Percentiles rank a stretch among this genome's conserved stretches.
Conservation (phyloP, 2,329 filamentous ascomycete genomes). For the Elsinoe arachidis region DNA sequence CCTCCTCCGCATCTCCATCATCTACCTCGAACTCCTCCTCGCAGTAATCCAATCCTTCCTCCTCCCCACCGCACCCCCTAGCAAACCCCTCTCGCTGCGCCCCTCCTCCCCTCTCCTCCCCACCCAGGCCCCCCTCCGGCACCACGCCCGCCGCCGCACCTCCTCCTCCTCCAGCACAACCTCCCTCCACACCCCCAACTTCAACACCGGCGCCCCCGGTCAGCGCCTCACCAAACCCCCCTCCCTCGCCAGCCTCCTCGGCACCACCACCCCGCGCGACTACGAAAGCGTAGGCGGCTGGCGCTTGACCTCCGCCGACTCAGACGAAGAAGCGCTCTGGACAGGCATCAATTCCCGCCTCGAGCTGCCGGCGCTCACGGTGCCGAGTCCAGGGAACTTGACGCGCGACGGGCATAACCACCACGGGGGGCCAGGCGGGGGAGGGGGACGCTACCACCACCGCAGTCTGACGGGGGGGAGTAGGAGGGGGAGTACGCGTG, state of each 20-base stretch:
- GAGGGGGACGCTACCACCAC: conserved; percentile 23
- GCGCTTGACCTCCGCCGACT: conserved; percentile 27
- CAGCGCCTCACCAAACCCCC: conserved; percentile 23
- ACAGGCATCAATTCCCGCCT: conserved; percentile 36
- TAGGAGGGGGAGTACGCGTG: conserved; percentile 21
- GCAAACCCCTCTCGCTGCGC: conserved; percentile 16
- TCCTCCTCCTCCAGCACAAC: conserved; percentile 21
- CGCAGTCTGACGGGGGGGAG: conserved; percentile 28
- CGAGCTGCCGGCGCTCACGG: conserved; percentile 26
- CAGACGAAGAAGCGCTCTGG: conserved; percentile 37
- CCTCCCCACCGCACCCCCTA: conserved; percentile 15
- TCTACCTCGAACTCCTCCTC: conserved; percentile 35
- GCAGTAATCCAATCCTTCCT: conserved; percentile 33
- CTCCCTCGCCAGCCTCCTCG: conserved; percentile 28
- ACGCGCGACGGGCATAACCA: neutral
- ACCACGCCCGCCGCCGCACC: conserved; percentile 23
- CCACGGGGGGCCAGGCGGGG: conserved; percentile 10
- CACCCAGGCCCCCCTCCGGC: conserved; percentile 21
- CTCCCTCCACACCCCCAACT: conserved; percentile 16
- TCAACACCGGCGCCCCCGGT: conserved; percentile 17
- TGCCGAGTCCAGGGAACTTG: conserved; percentile 15
- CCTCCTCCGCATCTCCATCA: conserved; percentile 30
- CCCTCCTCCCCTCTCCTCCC: conserved; percentile 17
- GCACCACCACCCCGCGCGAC: conserved; percentile 27
- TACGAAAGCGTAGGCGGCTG: conserved; percentile 38